phyloP scores from a whole-genome alignment of 1,284 basidiomycete genomes.

The Fomitopsis schrenkii region DNA sequence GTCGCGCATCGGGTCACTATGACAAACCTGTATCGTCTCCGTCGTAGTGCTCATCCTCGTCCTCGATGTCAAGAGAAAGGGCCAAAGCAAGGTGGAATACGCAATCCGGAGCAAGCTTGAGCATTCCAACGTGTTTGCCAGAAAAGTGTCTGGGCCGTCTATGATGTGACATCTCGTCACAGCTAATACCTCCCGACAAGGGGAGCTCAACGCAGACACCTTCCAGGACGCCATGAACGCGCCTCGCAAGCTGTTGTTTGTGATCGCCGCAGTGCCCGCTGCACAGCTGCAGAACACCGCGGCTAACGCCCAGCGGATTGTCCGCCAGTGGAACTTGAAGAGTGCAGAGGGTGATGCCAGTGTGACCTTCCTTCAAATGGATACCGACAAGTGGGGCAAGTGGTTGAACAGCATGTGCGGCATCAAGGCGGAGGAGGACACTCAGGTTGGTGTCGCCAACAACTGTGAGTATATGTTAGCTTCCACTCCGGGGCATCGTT shows the following conservation, averaged over 20 bases:
- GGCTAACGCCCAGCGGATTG: slow-evolving; percentile 48
- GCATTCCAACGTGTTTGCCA: slow-evolving; percentile 66
- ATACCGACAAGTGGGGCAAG: slow-evolving; percentile 71
- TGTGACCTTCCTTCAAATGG: slow-evolving; percentile 86
- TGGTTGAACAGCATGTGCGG: slow-evolving; percentile 92
- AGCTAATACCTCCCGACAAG: slow-evolving; percentile 57
- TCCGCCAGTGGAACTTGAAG: slow-evolving; percentile 55
- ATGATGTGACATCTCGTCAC: neutral
- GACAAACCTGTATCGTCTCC: no score
- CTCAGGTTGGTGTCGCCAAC: slow-evolving; percentile 72
- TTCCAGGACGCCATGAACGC: slow-evolving; percentile 84
- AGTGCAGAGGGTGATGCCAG: slow-evolving; percentile 40
- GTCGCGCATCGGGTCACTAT: no score
- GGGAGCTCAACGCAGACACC: slow-evolving; percentile 69
- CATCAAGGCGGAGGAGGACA: slow-evolving; percentile 36
- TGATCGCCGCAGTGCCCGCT: slow-evolving; percentile 55
- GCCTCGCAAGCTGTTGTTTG: slow-evolving; percentile 67
- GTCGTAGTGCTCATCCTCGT: no score
- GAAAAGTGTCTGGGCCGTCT: slow-evolving; percentile 45
- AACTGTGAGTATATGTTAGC: slow-evolving; percentile 51
- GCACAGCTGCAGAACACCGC: slow-evolving; percentile 35
- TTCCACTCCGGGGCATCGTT: neutral
- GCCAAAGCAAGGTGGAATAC: slow-evolving; percentile 59
- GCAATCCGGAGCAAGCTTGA: slow-evolving; percentile 64
- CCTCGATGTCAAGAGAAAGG: slow-evolving; percentile 16